phyloP scores from a whole-genome alignment of 306 rosid species.

The Cyclanthera cordifolia region DNA sequence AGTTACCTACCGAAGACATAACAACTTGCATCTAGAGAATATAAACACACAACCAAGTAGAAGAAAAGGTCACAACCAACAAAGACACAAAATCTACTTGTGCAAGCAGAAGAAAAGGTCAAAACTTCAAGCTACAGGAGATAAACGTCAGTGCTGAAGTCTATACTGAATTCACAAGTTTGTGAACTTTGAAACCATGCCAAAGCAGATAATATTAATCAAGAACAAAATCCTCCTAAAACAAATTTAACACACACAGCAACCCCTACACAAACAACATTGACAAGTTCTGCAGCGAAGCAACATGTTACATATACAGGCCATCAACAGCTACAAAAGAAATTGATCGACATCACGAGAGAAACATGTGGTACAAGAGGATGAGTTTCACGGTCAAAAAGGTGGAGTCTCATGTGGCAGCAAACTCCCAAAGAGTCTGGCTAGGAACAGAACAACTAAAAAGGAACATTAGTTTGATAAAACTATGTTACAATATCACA shows the following conservation, averaged over 20 bases:
- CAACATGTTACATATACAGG: neutral
- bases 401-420: neutral
- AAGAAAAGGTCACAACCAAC: constrained; percentile 4
- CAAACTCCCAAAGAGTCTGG: neutral
- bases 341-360: neutral
- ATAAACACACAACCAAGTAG: too few relatives aligned
- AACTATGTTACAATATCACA: too few relatives aligned
- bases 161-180: neutral
- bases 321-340: neutral
- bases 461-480: neutral
- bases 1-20: too few relatives aligned
- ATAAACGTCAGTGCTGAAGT: neutral
- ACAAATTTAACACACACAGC: neutral
- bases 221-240: neutral
- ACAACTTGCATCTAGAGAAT: too few relatives aligned
- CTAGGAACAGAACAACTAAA: neutral
- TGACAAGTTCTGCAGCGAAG: neutral
- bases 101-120: neutral
- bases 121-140: constrained; percentile 1
- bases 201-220: neutral
- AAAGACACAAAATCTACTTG: neutral
- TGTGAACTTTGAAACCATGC: neutral
- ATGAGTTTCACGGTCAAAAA: neutral
- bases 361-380: neutral
- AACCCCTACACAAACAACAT: neutral